Conservation (phyloP, 768 basidiomycete species). For the Pholiota conissans region DNA sequence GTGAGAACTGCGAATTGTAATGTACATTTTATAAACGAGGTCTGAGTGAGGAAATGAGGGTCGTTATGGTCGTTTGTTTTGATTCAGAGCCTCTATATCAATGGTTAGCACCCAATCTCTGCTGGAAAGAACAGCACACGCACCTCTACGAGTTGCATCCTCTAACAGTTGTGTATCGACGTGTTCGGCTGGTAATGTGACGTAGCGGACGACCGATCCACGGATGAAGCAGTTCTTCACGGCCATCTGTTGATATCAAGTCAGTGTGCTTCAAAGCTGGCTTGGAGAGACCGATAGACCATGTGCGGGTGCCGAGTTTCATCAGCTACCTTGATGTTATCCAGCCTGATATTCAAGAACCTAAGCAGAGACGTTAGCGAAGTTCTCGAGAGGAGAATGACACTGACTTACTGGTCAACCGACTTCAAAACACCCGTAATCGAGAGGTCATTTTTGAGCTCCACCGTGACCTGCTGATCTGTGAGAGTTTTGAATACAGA, state of each 20-base stretch:
- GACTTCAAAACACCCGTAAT: slow-evolving; percentile 96
- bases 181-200: slow-evolving; percentile 87
- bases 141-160: slow-evolving; percentile 95
- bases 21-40: slow-evolving; percentile 12
- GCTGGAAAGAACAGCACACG: slow-evolving; percentile 12
- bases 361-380: slow-evolving; percentile 36
- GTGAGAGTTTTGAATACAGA: slow-evolving; percentile 99
- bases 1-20: slow-evolving; percentile 4
- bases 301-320: slow-evolving; percentile 96
- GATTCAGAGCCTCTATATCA: slow-evolving; percentile 42
- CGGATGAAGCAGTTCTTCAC: slow-evolving; percentile 99
- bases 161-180: slow-evolving; percentile 96
- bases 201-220: slow-evolving; percentile 97
- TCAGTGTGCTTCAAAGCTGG: not conserved
- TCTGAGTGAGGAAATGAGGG: not conserved
- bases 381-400: slow-evolving; percentile 1
- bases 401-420: slow-evolving; percentile 76
- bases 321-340: slow-evolving; percentile 90
- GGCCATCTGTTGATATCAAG: slow-evolving; percentile 70
- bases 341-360: slow-evolving; percentile 94
- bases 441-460: slow-evolving; percentile 97
- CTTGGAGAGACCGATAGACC: slow-evolving; percentile 46
- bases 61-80: slow-evolving; percentile 31
- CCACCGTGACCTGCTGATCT: slow-evolving; percentile 94
- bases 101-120: slow-evolving; percentile 7